Evolutionary conservation across 1,284 basidiomycete species (phyloP), one percentile per base, ranked within the genome.

Genomic region (Fomitopsis betulina): DNA sequence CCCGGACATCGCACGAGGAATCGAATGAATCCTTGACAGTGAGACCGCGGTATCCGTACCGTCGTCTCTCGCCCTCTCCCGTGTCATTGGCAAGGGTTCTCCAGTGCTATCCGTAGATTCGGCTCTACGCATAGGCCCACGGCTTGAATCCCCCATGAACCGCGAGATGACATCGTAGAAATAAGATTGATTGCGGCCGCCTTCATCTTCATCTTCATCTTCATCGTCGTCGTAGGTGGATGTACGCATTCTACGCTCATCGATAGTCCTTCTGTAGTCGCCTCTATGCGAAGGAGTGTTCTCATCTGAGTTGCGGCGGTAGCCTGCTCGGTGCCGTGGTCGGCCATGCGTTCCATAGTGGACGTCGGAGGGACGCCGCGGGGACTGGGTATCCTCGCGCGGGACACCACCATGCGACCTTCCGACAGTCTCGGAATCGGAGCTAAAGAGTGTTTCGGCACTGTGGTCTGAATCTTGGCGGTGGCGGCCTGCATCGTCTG

Each of bases 71-170:
- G 53, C 57, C 27, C 63, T 67, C 19, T 64, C 68, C 55, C 57
- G 42, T 19, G 77, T 70, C 57, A 55, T 82, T 79, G 13, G 79
- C 75, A 23, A 77, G 58, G 55, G 71, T 62, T 21, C 75, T 74
- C 49, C 49, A 8, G 33, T 70, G 73, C 32, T 62, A 63, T 30
- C 71, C 62, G 35, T 65, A 9, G 50, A 51, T 32, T 33, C 30
- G 15, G 30, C 12, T 51, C 49, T 30, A 19, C 32, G 49, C 49
- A 51, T 51, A 8, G 30, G 49, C 12, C 32, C 9, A 32, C 33
- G n/a, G 19, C 21, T 13, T 8, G 49, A 51, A 15, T 51, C 49
- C 21, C 49, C 49, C 49, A 51, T 33, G 19, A 51, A 51, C 8
- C 32, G 30, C 17, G 32, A 19, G n/a, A 51, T 19, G 7, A 51